A percentile compares a stretch with the other conserved stretches of the same genome.
phyloP scores from a whole-genome alignment of 2,329 filamentous ascomycete species.

The Trichophyton simii region DNA sequence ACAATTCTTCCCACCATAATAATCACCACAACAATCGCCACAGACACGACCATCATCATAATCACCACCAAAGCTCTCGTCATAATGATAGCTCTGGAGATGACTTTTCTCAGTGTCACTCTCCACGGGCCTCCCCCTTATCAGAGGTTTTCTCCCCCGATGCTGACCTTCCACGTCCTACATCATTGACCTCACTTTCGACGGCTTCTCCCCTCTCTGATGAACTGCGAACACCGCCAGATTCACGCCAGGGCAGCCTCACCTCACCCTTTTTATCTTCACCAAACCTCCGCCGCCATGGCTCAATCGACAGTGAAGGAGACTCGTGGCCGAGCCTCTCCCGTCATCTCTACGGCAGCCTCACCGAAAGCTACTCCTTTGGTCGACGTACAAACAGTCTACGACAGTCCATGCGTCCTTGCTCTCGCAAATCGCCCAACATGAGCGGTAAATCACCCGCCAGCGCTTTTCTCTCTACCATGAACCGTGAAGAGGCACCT shows the following conservation, averaged over 20 bases:
- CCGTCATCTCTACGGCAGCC: constrained; percentile 20
- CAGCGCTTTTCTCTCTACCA: constrained; percentile 46
- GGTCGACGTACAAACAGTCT: constrained; percentile 24
- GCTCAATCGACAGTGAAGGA: constrained; percentile 30
- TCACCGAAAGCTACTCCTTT: constrained; percentile 23
- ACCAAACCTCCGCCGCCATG: constrained; percentile 26
- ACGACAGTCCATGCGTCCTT: constrained; percentile 23
- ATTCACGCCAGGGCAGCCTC: constrained; percentile 23
- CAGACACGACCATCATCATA: neutral
- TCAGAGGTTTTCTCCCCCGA: constrained; percentile 12
- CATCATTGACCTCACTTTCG: constrained; percentile 34
- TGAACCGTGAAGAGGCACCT: constrained; percentile 31
- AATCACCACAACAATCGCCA: constrained; percentile 1
- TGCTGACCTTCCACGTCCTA: constrained; percentile 26
- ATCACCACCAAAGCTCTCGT: neutral
- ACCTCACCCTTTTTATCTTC: constrained; percentile 28
- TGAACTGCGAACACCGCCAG: constrained; percentile 32
- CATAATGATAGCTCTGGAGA: constrained; percentile 1
- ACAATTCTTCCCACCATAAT: neutral
- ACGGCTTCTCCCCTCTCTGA: constrained; percentile 31
- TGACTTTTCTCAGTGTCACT: neutral
- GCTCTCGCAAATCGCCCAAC: constrained; percentile 38
- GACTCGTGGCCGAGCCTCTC: constrained; percentile 27
- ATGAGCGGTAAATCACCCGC: constrained; percentile 46
- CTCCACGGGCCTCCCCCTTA: constrained; percentile 1